Percentiles rank a stretch among this genome's conserved stretches.
Conservation (phyloP, 2,329 filamentous ascomycete species). For the Emydomyces testavorans region DNA sequence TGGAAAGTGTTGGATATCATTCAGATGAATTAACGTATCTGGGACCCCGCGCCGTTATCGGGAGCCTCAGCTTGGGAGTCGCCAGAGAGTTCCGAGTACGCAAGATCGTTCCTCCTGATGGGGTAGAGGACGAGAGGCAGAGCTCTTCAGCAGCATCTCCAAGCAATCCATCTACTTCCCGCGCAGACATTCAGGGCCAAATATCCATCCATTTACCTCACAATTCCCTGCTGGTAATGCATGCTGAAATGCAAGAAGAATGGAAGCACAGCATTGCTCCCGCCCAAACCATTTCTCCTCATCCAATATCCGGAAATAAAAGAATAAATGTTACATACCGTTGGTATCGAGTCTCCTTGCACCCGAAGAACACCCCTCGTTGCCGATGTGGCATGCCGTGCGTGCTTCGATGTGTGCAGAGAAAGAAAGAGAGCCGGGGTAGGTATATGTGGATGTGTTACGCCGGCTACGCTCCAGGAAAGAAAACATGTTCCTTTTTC, state of each 20-base stretch:
- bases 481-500: constrained; percentile 61
- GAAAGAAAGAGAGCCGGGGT: constrained; percentile 62
- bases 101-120: constrained; percentile 52
- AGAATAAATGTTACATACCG: constrained; percentile 93
- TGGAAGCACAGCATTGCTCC: constrained; percentile 87
- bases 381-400: constrained; percentile 63
- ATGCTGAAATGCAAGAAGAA: constrained; percentile 93
- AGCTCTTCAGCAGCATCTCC: constrained; percentile 10
- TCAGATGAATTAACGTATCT: constrained; percentile 88
- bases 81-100: constrained; percentile 87
- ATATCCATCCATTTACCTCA: constrained; percentile 89
- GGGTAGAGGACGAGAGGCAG: constrained; percentile 34
- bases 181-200: constrained; percentile 61
- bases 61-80: constrained; percentile 80
- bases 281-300: constrained; percentile 64
- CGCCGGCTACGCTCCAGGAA: constrained; percentile 40
- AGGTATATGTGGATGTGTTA: constrained; percentile 94
- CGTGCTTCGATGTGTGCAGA: constrained; percentile 66
- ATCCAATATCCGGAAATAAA: constrained; percentile 66
- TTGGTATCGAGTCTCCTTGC: constrained; percentile 64
- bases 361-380: constrained; percentile 64
- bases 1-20: constrained; percentile 82
- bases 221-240: constrained; percentile 89
- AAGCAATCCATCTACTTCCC: constrained; percentile 9
- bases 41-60: constrained; percentile 77